A percentile compares a stretch with the other conserved stretches of the same genome.
Conservation (phyloP, 2,329 filamentous ascomycete genomes). For the Zymoseptoria tritici region DNA sequence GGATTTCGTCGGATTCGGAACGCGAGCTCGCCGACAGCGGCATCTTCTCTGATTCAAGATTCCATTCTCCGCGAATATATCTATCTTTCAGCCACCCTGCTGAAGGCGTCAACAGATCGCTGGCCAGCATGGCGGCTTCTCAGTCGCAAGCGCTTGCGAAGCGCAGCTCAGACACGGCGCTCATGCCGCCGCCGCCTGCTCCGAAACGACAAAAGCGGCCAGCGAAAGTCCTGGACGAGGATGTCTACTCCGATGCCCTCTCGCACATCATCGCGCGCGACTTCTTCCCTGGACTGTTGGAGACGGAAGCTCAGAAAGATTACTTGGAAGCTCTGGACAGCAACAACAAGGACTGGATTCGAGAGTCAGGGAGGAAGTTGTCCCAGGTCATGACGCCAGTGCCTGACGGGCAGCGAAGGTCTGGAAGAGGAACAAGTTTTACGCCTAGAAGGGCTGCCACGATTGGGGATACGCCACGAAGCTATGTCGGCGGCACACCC, state of each 20-base stretch:
- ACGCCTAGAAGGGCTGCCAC: slow-evolving; percentile 20
- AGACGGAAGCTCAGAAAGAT: slow-evolving; percentile 80
- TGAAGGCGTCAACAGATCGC: not conserved
- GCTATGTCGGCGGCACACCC: slow-evolving; percentile 68
- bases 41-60: not conserved
- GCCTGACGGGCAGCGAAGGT: slow-evolving; percentile 38
- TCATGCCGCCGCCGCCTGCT: slow-evolving; percentile 87
- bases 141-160: slow-evolving; percentile 59
- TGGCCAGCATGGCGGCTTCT: slow-evolving; percentile 9
- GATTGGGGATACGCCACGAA: slow-evolving; percentile 24
- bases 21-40: too few relatives aligned
- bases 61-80: not conserved
- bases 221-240: slow-evolving; percentile 81
- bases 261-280: slow-evolving; percentile 94
- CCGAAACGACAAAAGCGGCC: slow-evolving; percentile 89
- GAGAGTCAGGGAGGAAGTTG: slow-evolving; percentile 59
- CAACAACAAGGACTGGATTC: slow-evolving; percentile 77
- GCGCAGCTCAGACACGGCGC: slow-evolving; percentile 54
- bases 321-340: slow-evolving; percentile 88
- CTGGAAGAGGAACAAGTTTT: slow-evolving; percentile 33
- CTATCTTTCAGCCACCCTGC: not conserved
- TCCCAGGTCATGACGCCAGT: slow-evolving; percentile 74
- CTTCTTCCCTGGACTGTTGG: slow-evolving; percentile 87
- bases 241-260: slow-evolving; percentile 81
- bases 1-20: too few relatives aligned